Conservation (phyloP, 148 eudicot genomes). For the Arctostaphylos glauca region DNA sequence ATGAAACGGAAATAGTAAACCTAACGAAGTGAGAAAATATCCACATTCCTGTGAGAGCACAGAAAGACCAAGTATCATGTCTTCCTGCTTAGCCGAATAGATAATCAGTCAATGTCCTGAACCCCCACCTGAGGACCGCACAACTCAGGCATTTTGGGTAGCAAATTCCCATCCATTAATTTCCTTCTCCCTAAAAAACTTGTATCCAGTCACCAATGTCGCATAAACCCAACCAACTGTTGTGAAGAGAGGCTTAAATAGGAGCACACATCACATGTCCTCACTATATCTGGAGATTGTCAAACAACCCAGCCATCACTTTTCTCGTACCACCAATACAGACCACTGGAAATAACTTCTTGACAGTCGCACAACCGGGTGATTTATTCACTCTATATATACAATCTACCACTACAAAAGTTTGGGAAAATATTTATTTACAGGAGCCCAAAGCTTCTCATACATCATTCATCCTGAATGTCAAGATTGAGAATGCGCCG, state of each 20-base stretch:
- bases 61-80: conserved; percentile 20
- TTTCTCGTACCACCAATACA: conserved; percentile 29
- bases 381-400: conserved; percentile 44
- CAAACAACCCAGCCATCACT: conserved; percentile 37
- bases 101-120: conserved; percentile 16
- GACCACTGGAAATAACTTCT: conserved; percentile 25
- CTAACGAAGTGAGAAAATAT: conserved; percentile 32
- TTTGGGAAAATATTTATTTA: conserved; percentile 32
- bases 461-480: conserved; percentile 55
- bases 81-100: conserved; percentile 22
- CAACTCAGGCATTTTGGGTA: conserved; percentile 6
- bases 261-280: conserved; percentile 10
- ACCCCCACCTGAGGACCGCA: conserved; percentile 20
- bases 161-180: conserved; percentile 11
- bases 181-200: conserved; percentile 17
- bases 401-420: conserved; percentile 35
- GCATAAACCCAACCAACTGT: conserved; percentile 23
- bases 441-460: conserved; percentile 33
- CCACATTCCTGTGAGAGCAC: conserved; percentile 20
- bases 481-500: conserved; percentile 96
- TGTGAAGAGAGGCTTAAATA: background rate
- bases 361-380: conserved; percentile 19
- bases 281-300: conserved; percentile 14
- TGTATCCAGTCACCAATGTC: conserved; percentile 25
- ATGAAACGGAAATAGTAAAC: conserved; percentile 23